Percentiles rank a stretch among this genome's conserved stretches.
These are phyloP conservation scores for Quercus glauca DNA, from an alignment of 306 rosid genomes.

Conservation along the genomic window DNA sequence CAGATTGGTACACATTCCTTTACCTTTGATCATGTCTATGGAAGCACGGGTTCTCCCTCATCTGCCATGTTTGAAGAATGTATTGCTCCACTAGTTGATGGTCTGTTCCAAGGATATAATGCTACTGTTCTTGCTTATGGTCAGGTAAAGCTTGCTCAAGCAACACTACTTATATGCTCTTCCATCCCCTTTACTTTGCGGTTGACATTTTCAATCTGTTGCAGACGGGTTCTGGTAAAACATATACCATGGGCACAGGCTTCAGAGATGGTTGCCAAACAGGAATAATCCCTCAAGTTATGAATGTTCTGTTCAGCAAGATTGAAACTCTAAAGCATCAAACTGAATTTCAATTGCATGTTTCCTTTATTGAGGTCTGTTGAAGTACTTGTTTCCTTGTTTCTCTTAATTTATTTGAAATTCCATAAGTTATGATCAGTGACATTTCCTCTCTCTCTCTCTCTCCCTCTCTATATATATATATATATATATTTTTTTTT, in stretches of 20 bases:
- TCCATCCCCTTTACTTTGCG: constrained; percentile 13
- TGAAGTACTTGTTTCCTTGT: not conserved
- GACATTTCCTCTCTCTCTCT: too few relatives aligned
- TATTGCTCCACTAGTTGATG: constrained; percentile 83
- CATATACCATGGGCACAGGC: constrained; percentile 99
- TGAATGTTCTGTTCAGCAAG: constrained; percentile 84
- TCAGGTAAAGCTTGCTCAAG: constrained; percentile 56
- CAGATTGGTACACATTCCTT: constrained; percentile 95
- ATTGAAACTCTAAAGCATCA: constrained; percentile 75
- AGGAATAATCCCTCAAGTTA: constrained; percentile 92
- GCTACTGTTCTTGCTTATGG: constrained; percentile 99
- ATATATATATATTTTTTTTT: not conserved
- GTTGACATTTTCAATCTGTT: constrained; percentile 42
- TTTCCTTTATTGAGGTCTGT: constrained; percentile 96
- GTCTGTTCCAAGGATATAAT: constrained; percentile 97
- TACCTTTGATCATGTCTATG: constrained; percentile 96
- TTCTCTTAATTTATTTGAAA: not conserved
- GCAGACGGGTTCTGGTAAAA: constrained; percentile 99
- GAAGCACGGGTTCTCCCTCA: constrained; percentile 86
- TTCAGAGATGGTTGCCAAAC: constrained; percentile 73
- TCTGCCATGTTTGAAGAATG: constrained; percentile 88
- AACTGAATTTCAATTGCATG: constrained; percentile 89
- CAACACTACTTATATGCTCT: constrained; percentile 8
- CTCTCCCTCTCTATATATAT: too few relatives aligned
- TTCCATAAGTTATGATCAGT: not conserved